Base-by-base conservation (phyloP, 768 basidiomycete species). In the Termitomyces sp. region DNA sequence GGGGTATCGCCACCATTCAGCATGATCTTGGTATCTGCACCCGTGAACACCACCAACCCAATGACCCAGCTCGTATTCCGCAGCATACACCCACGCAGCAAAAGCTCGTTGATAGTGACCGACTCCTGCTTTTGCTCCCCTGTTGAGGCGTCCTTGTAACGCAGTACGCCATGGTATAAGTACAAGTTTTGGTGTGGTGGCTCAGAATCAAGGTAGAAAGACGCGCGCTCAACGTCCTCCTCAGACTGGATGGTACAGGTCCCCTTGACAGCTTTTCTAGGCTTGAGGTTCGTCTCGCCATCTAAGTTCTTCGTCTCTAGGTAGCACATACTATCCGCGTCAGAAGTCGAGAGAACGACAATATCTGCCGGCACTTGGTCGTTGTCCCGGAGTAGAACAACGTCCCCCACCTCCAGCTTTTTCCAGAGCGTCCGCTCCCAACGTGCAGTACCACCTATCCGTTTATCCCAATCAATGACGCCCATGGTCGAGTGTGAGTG, bases 341-440 rank as follows among this genome's bases (percentile, higher is more conserved):
- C 93, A 8, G 93, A 95, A 0, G 95, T 95, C 9, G 93, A 86
- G 6, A 98, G 82, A 0, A 99, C 92, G 61, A 95, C 81, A 63
- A 98, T 89, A 68, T 99, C 96, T 8, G 96, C 96, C 0, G 96
- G 96, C 13, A 98, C 89, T 73, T 97, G 96, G 52, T 98, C 96
- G 72, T 98, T 91, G 63, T 98, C 94, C 59, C 89, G 78, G 36
- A 98, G 77, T 8, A 98, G 76, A 33, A 98, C 92, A 22, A 98
- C 74, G 68, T 98, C 96, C n/a, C 96, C 96, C 12, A 98, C 95
- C 69, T 97, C 95, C 46, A 98, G 80, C 78, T 98, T 98, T 80
- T 98, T 98, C 96, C 96, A 98, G 1, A 98, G 76, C 15, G 96
- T 98, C 57, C 96, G 79, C 68, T 98, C 95, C 96, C 96, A 98